Evolutionary conservation across 352 stramenopile species (phyloP), one percentile per base, ranked within the genome.

Genomic region (Phytophthora podocarpi): DNA sequence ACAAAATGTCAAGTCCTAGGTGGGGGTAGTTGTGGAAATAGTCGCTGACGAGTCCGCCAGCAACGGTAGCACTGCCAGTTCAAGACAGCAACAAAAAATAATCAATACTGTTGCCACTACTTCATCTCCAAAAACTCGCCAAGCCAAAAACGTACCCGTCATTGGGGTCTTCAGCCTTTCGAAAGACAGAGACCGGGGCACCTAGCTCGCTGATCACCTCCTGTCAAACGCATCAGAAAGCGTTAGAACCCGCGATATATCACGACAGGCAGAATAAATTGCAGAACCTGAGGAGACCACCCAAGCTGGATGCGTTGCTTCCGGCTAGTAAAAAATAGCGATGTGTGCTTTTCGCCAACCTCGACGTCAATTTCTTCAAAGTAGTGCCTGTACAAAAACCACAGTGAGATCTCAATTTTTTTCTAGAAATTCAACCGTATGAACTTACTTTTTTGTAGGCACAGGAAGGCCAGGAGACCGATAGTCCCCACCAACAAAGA

Each of bases 21-120:
- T 95, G 84, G 7, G 85, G 83, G 54, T 93, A 95, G 63, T 95
- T 95, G 65, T 95, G 86, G 50, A 95, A 93, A 47, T 93, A 95
- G 35, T 93, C 80, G 3, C 81, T 74, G 2, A 88, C 64, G 1
- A 76, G 57, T 8, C 84, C 85, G 18, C 78, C 79, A 53, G 71
- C 72, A 46, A 87, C 56, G 8, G 74, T 87, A 10, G 78, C 61
- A 36, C 79, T 89, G 20, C 12, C 36, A 50, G 4, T 9, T n/a
- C 23, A 42, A 51, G 26, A 27, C 11, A 65, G 18, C n/a, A 35
- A n/a, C 28, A 26, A 23, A 9, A 27, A 6, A 40, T 40, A 20
- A 40, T 8, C n/a, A 36, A n/a, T 5, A 28, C 18, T 56, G 7
- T 12, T 42, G 32, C 50, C 28, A 59, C 8, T 16, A 36, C 5